Evolutionary conservation across 148 eudicot genomes (phyloP).

Genomic region (Chenopodium quinoa): DNA sequence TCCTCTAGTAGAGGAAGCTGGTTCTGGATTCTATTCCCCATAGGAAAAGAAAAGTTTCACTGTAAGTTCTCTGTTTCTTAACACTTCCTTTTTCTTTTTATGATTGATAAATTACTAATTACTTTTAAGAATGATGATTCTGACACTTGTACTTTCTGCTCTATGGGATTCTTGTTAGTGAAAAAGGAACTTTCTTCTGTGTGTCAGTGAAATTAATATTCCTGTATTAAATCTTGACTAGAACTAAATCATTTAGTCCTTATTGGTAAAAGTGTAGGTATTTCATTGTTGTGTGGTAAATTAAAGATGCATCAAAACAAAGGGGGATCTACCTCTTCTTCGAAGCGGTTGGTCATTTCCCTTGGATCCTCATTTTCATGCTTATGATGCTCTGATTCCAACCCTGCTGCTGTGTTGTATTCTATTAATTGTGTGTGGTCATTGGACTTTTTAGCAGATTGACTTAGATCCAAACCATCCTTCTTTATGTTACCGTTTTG

Average conservation of each 20-base stretch:
- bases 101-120: no score
- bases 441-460: background rate
- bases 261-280: background rate
- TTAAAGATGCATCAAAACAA: background rate
- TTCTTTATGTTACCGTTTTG: background rate
- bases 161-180: no score
- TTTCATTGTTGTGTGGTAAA: background rate
- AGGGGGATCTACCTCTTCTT: constrained; percentile 8
- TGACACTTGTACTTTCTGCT: no score
- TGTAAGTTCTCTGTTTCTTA: no score
- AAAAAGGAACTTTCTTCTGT: no score
- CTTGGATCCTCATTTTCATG: background rate
- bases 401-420: background rate
- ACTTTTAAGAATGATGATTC: no score
- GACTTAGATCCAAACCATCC: background rate
- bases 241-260: background rate
- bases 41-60: no score
- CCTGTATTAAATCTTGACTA: background rate
- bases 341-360: background rate
- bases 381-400: background rate
- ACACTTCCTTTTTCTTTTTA: no score
- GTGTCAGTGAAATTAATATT: no score
- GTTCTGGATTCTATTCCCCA: no score
- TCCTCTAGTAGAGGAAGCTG: no score
- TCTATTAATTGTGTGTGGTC: background rate